Evolutionary conservation across 306 rosid genomes (phyloP), one percentile per base, ranked within the genome.

Genomic region (Calophaca sinica): DNA sequence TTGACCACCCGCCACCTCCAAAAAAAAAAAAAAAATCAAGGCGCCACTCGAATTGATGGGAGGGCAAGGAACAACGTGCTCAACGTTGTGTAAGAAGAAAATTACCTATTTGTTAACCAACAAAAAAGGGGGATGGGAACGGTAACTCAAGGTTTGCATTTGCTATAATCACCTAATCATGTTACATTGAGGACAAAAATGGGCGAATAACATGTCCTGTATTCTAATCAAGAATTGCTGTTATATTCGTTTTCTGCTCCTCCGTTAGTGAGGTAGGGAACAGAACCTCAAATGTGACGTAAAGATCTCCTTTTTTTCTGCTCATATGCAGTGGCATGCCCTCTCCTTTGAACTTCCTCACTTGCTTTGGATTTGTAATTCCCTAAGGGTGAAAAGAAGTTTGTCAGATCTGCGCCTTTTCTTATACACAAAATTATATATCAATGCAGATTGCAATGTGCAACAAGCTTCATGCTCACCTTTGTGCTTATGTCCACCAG

Each of bases 291-390:
- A 81, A 94, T 65, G 82, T 79, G 53, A 89, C 89, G 68, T 84
- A 94, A n/a, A 94, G 90, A 84, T 91, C 88, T 61, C 98, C 98
- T 77, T 87, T 93, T 88, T 89, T 91, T 12, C 65, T 81, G 90
- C 87, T 91, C 81, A 93, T 84, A 78, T 91, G 94, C 82, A 88
- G 42, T 51, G 98, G 96, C 98, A 93, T 93, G 20, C 98, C 97
- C 79, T 94, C 91, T 62, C 97, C 96, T 79, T 91, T 94, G 85
- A 91, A 89, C 84, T 91, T 94, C 64, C 86, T 94, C 59, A 94
- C 94, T 84, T 91, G 91, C 84, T 94, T 94, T 54, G 98, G 97
- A 78, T 79, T 89, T 51, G 98, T 94, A 33, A 91, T 86, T 84
- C 86, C 92, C 98, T 94, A 86, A 20, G 35, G 50, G n/a, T 82